Conservation (phyloP, 2,329 filamentous ascomycete species). For the Fusarium sp. region DNA sequence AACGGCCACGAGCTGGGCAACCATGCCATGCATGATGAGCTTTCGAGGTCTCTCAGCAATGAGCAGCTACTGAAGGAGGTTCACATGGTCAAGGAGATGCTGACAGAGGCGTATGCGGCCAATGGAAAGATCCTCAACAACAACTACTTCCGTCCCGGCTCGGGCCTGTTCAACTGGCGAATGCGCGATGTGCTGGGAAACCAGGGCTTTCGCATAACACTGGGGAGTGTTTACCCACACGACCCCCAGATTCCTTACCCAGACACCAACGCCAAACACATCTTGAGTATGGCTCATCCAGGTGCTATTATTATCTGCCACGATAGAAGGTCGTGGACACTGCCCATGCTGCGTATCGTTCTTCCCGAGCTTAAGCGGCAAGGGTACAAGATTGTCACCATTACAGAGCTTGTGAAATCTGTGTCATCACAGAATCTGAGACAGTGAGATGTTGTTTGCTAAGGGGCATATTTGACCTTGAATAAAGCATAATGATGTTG, state of each 20-base stretch:
- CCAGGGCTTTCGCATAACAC: conserved; percentile 77
- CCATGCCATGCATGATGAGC: conserved; percentile 90
- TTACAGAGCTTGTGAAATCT: conserved; percentile 72
- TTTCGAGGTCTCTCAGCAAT: conserved; percentile 71
- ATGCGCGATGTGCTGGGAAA: conserved; percentile 72
- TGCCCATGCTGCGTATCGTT: conserved; percentile 79
- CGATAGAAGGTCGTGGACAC: conserved; percentile 85
- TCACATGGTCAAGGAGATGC: conserved; percentile 68
- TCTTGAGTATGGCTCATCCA: conserved; percentile 81
- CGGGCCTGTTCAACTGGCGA: conserved; percentile 80
- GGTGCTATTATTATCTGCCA: conserved; percentile 89
- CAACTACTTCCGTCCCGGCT: conserved; percentile 85
- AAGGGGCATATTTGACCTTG: background rate
- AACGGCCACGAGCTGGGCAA: conserved; percentile 82
- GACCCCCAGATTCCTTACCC: conserved; percentile 84
- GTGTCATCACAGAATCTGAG: conserved; percentile 43
- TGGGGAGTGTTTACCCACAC: conserved; percentile 89
- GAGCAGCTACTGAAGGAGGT: conserved; percentile 73
- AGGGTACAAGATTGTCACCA: conserved; percentile 78
- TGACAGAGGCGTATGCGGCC: conserved; percentile 67
- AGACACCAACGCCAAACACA: conserved; percentile 79
- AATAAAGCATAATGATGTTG: background rate
- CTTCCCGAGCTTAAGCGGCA: conserved; percentile 76
- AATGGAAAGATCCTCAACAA: conserved; percentile 58
- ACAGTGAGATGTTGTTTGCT: conserved; percentile 16